phyloP scores from a whole-genome alignment of 148 eudicot genomes.

The Pouteria glomerata region DNA sequence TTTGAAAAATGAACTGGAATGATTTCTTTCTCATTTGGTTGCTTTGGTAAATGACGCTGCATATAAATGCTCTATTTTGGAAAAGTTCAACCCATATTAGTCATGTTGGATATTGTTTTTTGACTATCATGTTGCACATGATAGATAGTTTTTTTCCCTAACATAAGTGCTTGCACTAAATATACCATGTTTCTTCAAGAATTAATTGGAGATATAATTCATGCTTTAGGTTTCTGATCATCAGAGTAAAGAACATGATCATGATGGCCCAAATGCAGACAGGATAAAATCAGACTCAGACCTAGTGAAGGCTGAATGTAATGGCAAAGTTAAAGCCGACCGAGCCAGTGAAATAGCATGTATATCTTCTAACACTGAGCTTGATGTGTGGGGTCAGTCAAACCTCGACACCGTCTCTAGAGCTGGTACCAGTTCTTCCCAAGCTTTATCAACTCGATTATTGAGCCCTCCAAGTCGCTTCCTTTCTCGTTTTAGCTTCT shows the following conservation, averaged over 20 bases:
- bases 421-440: constrained; percentile 48
- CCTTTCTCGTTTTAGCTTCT: constrained; percentile 71
- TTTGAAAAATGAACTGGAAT: not conserved
- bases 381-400: constrained; percentile 56
- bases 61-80: not conserved
- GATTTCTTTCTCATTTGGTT: not conserved
- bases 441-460: constrained; percentile 45
- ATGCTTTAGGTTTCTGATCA: constrained; percentile 38
- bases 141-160: not conserved
- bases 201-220: constrained; percentile 4
- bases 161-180: not conserved
- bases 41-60: not conserved
- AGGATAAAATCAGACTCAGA: constrained; percentile 31
- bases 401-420: constrained; percentile 32
- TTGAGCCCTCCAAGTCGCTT: constrained; percentile 55
- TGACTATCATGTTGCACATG: not conserved
- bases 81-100: not conserved
- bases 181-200: not conserved
- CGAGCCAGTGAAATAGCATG: constrained; percentile 38
- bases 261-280: constrained; percentile 15
- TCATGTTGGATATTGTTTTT: not conserved
- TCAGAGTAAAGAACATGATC: constrained; percentile 27
- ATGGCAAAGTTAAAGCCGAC: constrained; percentile 39
- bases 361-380: constrained; percentile 37
- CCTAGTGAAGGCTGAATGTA: constrained; percentile 43